phyloP scores from a whole-genome alignment of 305 asterid species.

The Fraxinus xanthoxyloides region DNA sequence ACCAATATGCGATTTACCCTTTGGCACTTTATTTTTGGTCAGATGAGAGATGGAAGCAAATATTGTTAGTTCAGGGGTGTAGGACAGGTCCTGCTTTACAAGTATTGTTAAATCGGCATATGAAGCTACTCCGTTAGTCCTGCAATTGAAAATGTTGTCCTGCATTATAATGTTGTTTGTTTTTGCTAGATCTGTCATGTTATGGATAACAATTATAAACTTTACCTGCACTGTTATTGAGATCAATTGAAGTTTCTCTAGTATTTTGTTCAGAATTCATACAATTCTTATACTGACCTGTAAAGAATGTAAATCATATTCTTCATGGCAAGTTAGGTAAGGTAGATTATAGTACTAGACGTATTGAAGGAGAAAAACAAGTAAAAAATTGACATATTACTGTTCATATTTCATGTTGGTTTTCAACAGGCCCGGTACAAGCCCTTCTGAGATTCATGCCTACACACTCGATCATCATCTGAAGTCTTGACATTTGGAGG shows the following conservation, averaged over 20 bases:
- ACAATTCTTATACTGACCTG: not conserved
- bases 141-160: not conserved
- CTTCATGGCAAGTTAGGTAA: not conserved
- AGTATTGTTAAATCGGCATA: not conserved
- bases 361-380: not conserved
- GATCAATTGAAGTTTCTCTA: not conserved
- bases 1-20: not conserved
- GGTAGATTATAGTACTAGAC: not conserved
- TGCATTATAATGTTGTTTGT: not conserved
- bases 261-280: not conserved
- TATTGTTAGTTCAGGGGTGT: not conserved
- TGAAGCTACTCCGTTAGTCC: not conserved
- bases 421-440: conserved; percentile 80
- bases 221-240: not conserved
- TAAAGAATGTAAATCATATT: not conserved
- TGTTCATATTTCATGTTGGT: conserved; percentile 9
- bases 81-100: not conserved
- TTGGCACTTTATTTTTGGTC: not conserved
- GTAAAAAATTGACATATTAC: not conserved
- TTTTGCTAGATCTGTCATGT: not conserved
- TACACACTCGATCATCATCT: conserved; percentile 73
- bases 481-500: conserved; percentile 37
- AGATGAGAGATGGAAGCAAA: not conserved
- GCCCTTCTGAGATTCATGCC: conserved; percentile 84
- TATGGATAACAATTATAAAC: not conserved